Conservation (phyloP, 1,284 basidiomycete genomes). For the Cystobasidiaceae sp. region DNA sequence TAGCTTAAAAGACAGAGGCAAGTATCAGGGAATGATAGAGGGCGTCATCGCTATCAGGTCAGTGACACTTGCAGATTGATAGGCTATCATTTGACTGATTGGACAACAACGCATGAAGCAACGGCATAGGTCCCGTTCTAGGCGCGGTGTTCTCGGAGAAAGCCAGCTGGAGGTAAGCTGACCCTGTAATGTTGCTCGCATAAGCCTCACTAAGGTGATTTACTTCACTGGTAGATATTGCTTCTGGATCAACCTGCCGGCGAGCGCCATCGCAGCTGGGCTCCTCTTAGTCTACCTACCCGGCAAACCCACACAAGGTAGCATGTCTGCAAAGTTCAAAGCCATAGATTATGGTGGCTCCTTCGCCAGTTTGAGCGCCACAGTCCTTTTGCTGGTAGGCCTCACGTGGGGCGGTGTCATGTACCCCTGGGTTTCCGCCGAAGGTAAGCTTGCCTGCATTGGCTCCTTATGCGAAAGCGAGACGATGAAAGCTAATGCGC, state of each 20-base stretch:
- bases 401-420: conserved; percentile 58
- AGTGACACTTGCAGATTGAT: conserved; percentile 2
- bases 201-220: background rate
- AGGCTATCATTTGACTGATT: background rate
- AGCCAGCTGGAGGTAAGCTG: conserved; percentile 55
- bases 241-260: conserved; percentile 34
- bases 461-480: conserved; percentile 36
- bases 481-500: conserved; percentile 1
- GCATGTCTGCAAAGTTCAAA: conserved; percentile 53
- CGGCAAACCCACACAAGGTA: conserved; percentile 11
- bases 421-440: conserved; percentile 46
- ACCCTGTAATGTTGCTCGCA: background rate
- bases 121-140: conserved; percentile 47
- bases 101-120: conserved; percentile 45
- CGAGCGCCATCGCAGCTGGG: conserved; percentile 4
- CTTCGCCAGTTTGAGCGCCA: conserved; percentile 58
- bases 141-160: conserved; percentile 52
- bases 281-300: conserved; percentile 14
- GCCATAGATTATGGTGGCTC: conserved; percentile 64
- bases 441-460: background rate
- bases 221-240: conserved; percentile 40
- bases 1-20: conserved; percentile 54
- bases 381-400: conserved; percentile 60
- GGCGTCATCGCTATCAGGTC: conserved; percentile 18
- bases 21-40: conserved; percentile 47